Conservation (phyloP, 2,329 filamentous ascomycete genomes). For the Amylocarpus encephaloides region DNA sequence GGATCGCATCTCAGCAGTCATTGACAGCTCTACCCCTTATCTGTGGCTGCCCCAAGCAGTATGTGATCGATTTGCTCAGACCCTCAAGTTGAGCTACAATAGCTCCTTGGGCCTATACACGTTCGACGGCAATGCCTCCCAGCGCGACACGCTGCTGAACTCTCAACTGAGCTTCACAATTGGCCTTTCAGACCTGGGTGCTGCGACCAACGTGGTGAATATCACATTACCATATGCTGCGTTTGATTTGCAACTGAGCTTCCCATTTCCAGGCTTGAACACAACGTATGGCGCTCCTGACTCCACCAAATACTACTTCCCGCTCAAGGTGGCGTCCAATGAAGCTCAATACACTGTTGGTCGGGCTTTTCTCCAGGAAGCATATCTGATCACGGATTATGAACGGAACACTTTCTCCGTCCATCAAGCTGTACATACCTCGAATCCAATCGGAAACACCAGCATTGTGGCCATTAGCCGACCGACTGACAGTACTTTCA, state of each 20-base stretch:
- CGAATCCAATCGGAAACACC: conserved; percentile 20
- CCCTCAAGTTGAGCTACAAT: conserved; percentile 61
- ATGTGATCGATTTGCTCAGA: conserved; percentile 58
- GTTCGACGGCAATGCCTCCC: conserved; percentile 49
- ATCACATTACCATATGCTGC: conserved; percentile 31
- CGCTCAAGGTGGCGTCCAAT: conserved; percentile 26
- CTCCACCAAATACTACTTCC: conserved; percentile 34
- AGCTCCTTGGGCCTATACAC: conserved; percentile 58
- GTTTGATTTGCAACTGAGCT: conserved; percentile 29
- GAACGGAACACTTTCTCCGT: conserved; percentile 30
- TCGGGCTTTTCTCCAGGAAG: conserved; percentile 32
- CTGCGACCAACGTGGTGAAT: conserved; percentile 38
- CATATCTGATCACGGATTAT: conserved; percentile 33
- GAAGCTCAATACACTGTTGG: conserved; percentile 31
- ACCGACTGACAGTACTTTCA: conserved; percentile 24
- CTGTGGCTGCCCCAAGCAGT: conserved; percentile 55
- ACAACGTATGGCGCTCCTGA: conserved; percentile 40
- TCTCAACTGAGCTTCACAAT: conserved; percentile 51
- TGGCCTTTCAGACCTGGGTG: conserved; percentile 42
- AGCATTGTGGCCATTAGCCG: conserved; percentile 21
- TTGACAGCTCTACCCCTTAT: conserved; percentile 60
- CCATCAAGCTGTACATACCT: conserved; percentile 28
- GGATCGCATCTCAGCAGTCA: conserved; percentile 29
- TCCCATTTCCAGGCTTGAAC: conserved; percentile 29
- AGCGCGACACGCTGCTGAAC: conserved; percentile 39